Conservation (phyloP, 225 moss, liverwort and hornwort species). For the Anthoceros angustus region DNA sequence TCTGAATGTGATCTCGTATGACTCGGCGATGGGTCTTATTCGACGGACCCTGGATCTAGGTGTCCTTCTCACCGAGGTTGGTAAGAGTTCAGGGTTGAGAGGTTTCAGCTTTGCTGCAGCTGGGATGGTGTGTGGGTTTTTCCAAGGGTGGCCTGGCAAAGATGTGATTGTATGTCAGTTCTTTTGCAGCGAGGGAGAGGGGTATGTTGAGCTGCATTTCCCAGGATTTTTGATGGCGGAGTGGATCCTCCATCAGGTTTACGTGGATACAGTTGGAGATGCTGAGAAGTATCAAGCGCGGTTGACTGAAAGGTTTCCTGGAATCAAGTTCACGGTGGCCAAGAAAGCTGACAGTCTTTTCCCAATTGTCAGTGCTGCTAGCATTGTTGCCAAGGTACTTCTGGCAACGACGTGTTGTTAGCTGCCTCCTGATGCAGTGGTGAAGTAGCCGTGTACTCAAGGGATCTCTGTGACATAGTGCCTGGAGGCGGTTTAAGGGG, state of each 20-base stretch:
- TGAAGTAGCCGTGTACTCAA: no score
- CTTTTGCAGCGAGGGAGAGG: no score
- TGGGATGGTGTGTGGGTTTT: no score
- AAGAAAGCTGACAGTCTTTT: conserved; percentile 75
- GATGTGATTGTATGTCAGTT: no score
- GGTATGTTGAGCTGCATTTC: no score
- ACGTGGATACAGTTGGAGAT: conserved; percentile 72
- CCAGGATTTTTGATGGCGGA: no score
- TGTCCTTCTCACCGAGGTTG: conserved; percentile 45
- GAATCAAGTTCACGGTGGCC: conserved; percentile 52
- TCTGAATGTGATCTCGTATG: conserved; percentile 59
- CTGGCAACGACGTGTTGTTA: neutral
- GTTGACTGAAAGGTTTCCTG: conserved; percentile 45
- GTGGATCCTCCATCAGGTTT: conserved; percentile 27
- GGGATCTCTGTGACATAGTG: neutral
- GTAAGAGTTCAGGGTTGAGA: conserved; percentile 6
- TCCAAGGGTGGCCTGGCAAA: no score
- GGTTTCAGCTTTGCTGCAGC: no score
- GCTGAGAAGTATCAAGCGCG: conserved; percentile 53
- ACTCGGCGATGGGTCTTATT: conserved; percentile 75
- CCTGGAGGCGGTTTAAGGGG: neutral
- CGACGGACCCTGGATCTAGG: conserved; percentile 40
- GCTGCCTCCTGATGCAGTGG: no score
- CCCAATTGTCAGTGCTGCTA: conserved; percentile 71
- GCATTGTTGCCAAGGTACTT: conserved; percentile 61